Evolutionary conservation across 2,329 filamentous ascomycete species (phyloP).

Genomic region (Dactylellina cionopaga): DNA sequence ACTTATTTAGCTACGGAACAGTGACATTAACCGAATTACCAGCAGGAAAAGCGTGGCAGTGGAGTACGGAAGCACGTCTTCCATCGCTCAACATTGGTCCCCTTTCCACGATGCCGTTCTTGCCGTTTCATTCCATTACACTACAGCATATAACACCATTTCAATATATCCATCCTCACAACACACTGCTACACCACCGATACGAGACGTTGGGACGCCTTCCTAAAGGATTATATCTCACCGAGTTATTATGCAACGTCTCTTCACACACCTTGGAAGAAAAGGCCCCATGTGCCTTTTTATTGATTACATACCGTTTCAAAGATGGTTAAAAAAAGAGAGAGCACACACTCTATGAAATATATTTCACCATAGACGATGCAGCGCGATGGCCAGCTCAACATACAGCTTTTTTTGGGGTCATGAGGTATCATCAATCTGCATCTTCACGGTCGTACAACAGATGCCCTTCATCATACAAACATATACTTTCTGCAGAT

Average conservation of each 20-base stretch:
- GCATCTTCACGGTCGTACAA: conserved; percentile 43
- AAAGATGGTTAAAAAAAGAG: conserved; percentile 1
- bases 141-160: conserved; percentile 3
- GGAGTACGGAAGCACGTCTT: conserved; percentile 30
- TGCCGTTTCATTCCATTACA: conserved; percentile 40
- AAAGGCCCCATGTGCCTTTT: not conserved
- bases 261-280: not conserved
- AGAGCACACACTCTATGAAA: conserved; percentile 6
- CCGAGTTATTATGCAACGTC: conserved; percentile 39
- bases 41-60: conserved; percentile 47
- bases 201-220: not conserved
- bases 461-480: conserved; percentile 24
- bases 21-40: conserved; percentile 51
- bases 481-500: too few species aligned
- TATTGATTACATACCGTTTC: conserved; percentile 31
- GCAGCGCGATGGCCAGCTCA: conserved; percentile 27
- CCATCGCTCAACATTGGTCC: conserved; percentile 16
- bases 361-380: too few species aligned
- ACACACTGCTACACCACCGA: conserved; percentile 3
- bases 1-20: too few species aligned
- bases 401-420: conserved; percentile 21
- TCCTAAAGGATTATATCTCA: conserved; percentile 34
- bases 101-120: conserved; percentile 29
- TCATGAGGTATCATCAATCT: conserved; percentile 38
- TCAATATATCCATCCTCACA: conserved; percentile 9